Percentiles rank a stretch among this genome's conserved stretches.
These are phyloP conservation scores for Mortierella polycephala DNA, from an alignment of 371 early-diverging fungal species.

Conservation along the genomic window DNA sequence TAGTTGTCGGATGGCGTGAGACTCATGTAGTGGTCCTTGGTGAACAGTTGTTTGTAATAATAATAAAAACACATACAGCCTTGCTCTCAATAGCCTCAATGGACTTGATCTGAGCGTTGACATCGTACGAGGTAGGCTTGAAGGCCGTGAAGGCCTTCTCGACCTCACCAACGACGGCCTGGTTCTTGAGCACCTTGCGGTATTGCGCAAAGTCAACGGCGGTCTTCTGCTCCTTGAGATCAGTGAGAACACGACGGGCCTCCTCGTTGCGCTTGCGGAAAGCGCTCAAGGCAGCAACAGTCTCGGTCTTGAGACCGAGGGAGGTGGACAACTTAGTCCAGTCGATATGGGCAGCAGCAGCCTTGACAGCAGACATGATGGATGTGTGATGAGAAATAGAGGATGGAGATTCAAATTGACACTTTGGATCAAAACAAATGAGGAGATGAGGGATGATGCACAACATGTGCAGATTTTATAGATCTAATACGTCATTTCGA, in stretches of 20 bases:
- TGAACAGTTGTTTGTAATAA: not conserved
- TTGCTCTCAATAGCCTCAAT: slow-evolving; percentile 89
- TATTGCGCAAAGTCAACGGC: slow-evolving; percentile 91
- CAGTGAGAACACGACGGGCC: slow-evolving; percentile 80
- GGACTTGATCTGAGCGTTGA: slow-evolving; percentile 86
- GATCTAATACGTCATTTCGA: too few relatives aligned
- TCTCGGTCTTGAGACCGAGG: slow-evolving; percentile 88
- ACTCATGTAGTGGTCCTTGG: not conserved
- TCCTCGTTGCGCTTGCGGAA: slow-evolving; percentile 98
- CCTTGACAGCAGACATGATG: slow-evolving; percentile 64
- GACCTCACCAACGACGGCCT: slow-evolving; percentile 87
- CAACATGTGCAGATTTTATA: too few relatives aligned
- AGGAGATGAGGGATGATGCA: not conserved
- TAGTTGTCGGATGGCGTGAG: not conserved
- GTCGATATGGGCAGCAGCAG: slow-evolving; percentile 81
- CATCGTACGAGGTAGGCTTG: slow-evolving; percentile 87
- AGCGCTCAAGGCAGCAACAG: slow-evolving; percentile 83
- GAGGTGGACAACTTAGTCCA: slow-evolving; percentile 88
- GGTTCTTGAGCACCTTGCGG: slow-evolving; percentile 89
- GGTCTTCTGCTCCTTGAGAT: slow-evolving; percentile 85
- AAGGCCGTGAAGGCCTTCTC: slow-evolving; percentile 85
- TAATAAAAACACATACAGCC: slow-evolving; percentile 71
- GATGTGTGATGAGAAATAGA: not conserved
- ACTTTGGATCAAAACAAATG: too few relatives aligned
- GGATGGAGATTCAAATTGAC: too few relatives aligned